Base-by-base conservation (phyloP, 768 basidiomycete genomes). In the Leccinum subgranulosum region DNA sequence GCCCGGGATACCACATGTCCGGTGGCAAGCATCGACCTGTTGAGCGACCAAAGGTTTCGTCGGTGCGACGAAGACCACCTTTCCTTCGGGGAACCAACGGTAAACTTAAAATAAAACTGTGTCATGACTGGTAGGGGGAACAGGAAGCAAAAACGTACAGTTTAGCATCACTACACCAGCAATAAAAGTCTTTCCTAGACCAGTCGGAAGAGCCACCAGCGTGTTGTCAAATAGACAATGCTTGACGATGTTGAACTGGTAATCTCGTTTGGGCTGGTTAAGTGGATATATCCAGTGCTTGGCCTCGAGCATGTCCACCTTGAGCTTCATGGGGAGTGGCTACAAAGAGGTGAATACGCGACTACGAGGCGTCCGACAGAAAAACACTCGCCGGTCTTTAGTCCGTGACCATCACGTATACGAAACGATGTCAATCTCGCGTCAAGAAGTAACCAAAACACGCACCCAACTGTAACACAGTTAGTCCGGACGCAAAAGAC, bases 91-190 rank as follows among this genome's bases (percentile, higher is more conserved):
- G 70, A 90, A 96, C 94, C 94, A 96, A 34, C 90, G 86, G 65
- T 94, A 96, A 69, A 83, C 92, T 94, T 60, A 19, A 27, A 53
- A 41, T n/a, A n/a, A n/a, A 60, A 19, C 48, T 21, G 29, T 25
- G 12, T 60, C n/a, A 64, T 8, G 49, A 60, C 29, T 41, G 19
- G 25, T 36, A 28, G 56, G 27, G 23, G 17, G 39, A 21, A 53
- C 25, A 43, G 54, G 7, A 52, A 23, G 43, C 23, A 52, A n/a
- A 28, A 17, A 41, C 81, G 65, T 65, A 93, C 93, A 96, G 67
- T 95, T 96, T 28, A 95, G 75, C 96, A 99, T 98, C 21, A 99
- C 83, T 3, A 92, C 93, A 1, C 96, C 94, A 4, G 97, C 97
- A 58, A 99, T 90, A 66, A 99, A 98, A 0, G 97, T 99, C 75